These are phyloP conservation scores for Eucalyptus regnans DNA, from an alignment of 345 rosid species.

Conservation along the genomic window DNA sequence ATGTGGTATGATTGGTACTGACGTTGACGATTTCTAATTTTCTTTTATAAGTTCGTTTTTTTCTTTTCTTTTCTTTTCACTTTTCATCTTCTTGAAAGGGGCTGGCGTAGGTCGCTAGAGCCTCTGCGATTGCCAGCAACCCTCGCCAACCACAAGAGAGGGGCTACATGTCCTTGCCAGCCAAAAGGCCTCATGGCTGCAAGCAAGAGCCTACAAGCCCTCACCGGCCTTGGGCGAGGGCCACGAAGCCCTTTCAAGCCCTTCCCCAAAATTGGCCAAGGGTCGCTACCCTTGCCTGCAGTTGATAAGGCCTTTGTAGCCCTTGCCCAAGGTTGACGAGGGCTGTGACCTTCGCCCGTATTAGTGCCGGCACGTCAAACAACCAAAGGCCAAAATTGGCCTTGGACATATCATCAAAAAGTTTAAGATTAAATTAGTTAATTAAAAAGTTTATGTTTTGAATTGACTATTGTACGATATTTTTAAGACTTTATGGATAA, in stretches of 20 bases:
- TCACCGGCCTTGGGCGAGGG: background rate
- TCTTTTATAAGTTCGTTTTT: too few species aligned
- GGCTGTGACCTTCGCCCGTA: background rate
- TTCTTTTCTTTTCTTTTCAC: background rate
- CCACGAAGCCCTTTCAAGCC: background rate
- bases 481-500: background rate
- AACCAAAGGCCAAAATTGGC: background rate
- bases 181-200: background rate
- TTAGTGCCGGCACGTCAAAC: rapidly evolving
- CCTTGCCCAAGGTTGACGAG: background rate
- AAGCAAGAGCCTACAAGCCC: background rate
- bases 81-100: background rate
- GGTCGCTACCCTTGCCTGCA: rapidly evolving
- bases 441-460: background rate
- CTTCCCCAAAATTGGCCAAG: background rate
- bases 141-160: background rate
- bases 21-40: background rate
- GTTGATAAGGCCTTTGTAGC: background rate
- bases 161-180: background rate
- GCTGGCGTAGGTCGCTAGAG: rapidly evolving
- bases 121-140: rapidly evolving
- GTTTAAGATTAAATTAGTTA: background rate
- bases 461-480: rapidly evolving
- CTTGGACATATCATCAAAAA: background rate
- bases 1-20: rapidly evolving